Conservation (phyloP, 441 rosid genomes). For the Raphanus hybrid region DNA sequence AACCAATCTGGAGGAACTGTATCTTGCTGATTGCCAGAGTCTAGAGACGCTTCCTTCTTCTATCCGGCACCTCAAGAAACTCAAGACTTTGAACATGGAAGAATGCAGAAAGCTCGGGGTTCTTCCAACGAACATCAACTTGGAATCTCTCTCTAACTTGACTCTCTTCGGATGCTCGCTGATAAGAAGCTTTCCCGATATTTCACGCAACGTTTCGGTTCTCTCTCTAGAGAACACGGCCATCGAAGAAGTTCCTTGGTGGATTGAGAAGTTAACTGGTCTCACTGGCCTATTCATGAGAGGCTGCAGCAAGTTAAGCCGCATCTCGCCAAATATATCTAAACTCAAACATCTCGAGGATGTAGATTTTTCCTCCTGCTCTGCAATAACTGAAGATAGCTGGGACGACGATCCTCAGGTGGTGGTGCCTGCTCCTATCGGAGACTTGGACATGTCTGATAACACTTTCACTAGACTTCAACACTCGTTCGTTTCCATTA, state of each 20-base stretch:
- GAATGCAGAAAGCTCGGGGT: conserved; percentile 1
- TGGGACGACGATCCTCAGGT: conserved; percentile 8
- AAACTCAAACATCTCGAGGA: conserved; percentile 21
- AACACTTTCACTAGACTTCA: conserved; percentile 7
- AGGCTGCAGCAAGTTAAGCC: neutral
- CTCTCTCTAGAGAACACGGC: neutral
- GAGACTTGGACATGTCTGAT: conserved; percentile 2
- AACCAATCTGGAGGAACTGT: conserved; percentile 3
- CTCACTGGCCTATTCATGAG: conserved; percentile 12
- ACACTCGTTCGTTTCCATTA: neutral
- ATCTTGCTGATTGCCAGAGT: neutral
- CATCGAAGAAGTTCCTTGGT: conserved; percentile 4
- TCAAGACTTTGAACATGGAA: neutral
- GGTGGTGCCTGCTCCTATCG: conserved; percentile 4
- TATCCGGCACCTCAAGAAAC: conserved; percentile 6
- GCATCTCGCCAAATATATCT: conserved; percentile 8
- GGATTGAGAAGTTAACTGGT: conserved; percentile 13
- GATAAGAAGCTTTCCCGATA: conserved; percentile 1
- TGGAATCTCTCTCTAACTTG: neutral
- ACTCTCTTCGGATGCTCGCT: conserved; percentile 5
- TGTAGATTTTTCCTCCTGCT: conserved; percentile 1
- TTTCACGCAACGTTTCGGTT: neutral
- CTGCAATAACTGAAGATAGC: conserved; percentile 13
- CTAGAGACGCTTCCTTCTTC: conserved; percentile 16
- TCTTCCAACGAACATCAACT: conserved; percentile 3